Conservation (phyloP, 352 stramenopile genomes). For the Discostella stelligera region DNA sequence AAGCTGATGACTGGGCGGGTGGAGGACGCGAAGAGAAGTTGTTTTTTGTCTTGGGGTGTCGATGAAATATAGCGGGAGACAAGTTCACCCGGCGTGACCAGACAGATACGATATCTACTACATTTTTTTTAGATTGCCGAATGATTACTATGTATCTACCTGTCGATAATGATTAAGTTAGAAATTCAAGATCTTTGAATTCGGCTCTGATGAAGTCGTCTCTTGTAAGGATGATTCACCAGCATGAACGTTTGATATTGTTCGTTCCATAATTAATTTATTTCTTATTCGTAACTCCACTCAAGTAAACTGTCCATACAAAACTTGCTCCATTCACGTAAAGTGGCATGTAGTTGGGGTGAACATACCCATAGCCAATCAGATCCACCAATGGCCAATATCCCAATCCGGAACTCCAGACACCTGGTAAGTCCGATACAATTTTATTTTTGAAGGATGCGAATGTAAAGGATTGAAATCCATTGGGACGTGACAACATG, state of each 20-base stretch:
- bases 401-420: conserved; percentile 65
- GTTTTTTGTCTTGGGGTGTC: no score
- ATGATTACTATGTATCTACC: no score
- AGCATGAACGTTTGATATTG: not conserved
- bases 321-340: conserved; percentile 57
- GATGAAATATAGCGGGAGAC: no score
- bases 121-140: no score
- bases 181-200: no score
- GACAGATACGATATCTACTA: no score
- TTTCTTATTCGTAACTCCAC: conserved; percentile 63
- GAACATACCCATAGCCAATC: conserved; percentile 74
- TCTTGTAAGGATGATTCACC: not conserved
- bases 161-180: no score
- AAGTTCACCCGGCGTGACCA: no score
- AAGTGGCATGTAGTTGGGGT: conserved; percentile 75
- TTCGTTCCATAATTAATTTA: not conserved
- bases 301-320: conserved; percentile 84
- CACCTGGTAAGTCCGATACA: conserved; percentile 69
- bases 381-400: conserved; percentile 84
- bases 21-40: no score
- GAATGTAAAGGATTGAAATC: conserved; percentile 65
- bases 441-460: conserved; percentile 71
- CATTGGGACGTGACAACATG: conserved; percentile 40
- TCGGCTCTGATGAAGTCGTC: not conserved
- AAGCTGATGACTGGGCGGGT: no score